Evolutionary conservation across 2,329 filamentous ascomycete genomes (phyloP), one percentile per base, ranked within the genome.

Genomic region (Penicillium brevicompactum): DNA sequence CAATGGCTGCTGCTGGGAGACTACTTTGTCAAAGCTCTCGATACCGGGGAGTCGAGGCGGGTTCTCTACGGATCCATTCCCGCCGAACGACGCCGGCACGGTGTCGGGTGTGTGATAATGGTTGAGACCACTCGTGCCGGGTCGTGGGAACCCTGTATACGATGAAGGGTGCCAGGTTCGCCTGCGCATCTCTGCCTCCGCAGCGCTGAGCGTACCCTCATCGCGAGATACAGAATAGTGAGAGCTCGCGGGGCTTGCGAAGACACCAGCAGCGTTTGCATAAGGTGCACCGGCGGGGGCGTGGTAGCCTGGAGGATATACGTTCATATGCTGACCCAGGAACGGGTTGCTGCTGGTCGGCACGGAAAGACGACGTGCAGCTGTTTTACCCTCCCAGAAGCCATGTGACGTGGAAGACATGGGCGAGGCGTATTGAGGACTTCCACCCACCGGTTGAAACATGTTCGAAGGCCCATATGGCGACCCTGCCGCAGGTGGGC

Each of bases 121-220:
- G 65, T 85, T 90, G 50, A 96, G 73, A 14, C 88, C 84, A 73
- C 90, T 92, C 13, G 87, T 89, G 14, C 84, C 82, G 46, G 87
- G 85, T 31, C 86, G 79, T 56, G 82, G 81, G 58, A 85, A 86
- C 59, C 82, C 83, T 14, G 86, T 89, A 58, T 91, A 74, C 4
- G 76, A 76, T 2, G 76, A 90, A 0, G 91, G 90, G 73, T 97
- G 92, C 92, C 92, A 97, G 2, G 92, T 97, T 50, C 92, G 84
- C 58, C 92, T 82, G 60, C 92, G 86, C 84, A 87, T 90, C 52
- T 90, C 89, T 41, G 91, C 87, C 59, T 96, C 91, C 1, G 83
- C 77, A 6, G 71, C 62, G 50, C 62, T 70, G 27, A 70, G 60
- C n/a, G 57, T 65, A 24, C 62, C 60, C 47, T 71, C 71, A 30